Percentiles rank a stretch among this genome's conserved stretches.
Evolutionary conservation across 176 grass and related monocot species (phyloP).

Genomic region (Hsuehochloa calcarea): DNA sequence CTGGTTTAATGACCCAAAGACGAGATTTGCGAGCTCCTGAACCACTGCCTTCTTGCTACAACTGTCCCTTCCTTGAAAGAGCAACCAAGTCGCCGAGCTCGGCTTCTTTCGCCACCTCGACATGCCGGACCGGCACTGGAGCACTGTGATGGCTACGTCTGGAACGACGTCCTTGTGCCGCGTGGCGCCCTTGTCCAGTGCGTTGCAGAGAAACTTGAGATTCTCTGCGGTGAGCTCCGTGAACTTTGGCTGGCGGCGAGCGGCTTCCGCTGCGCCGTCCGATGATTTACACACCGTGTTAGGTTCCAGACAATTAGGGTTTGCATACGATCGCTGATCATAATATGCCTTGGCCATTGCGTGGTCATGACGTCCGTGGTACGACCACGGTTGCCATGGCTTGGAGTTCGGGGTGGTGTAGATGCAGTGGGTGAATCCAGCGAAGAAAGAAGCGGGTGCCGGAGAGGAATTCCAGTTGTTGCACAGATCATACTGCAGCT

Average conservation of each 20-base stretch:
- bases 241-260: slow-evolving; percentile 44
- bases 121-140: slow-evolving; percentile 77
- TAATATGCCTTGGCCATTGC: background rate
- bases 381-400: slow-evolving; percentile 40
- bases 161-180: slow-evolving; percentile 42
- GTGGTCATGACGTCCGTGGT: background rate
- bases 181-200: slow-evolving; percentile 49
- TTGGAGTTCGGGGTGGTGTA: slow-evolving; percentile 27
- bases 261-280: background rate
- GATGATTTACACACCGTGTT: slow-evolving; percentile 45
- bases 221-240: slow-evolving; percentile 84
- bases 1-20: slow-evolving; percentile 58
- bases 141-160: slow-evolving; percentile 65
- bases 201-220: slow-evolving; percentile 62
- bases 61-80: slow-evolving; percentile 70
- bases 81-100: slow-evolving; percentile 58
- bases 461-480: background rate
- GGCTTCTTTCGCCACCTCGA: slow-evolving; percentile 42
- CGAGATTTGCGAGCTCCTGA: slow-evolving; percentile 60
- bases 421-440: slow-evolving; percentile 28
- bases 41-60: slow-evolving; percentile 67
- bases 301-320: slow-evolving; percentile 23
- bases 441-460: slow-evolving; percentile 25
- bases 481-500: slow-evolving; percentile 47
- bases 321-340: slow-evolving; percentile 8